Percentiles rank a stretch among this genome's conserved stretches.
These are phyloP conservation scores for Gracilaria vermiculophylla DNA, from an alignment of 23 red algal genomes.

Conservation along the genomic window DNA sequence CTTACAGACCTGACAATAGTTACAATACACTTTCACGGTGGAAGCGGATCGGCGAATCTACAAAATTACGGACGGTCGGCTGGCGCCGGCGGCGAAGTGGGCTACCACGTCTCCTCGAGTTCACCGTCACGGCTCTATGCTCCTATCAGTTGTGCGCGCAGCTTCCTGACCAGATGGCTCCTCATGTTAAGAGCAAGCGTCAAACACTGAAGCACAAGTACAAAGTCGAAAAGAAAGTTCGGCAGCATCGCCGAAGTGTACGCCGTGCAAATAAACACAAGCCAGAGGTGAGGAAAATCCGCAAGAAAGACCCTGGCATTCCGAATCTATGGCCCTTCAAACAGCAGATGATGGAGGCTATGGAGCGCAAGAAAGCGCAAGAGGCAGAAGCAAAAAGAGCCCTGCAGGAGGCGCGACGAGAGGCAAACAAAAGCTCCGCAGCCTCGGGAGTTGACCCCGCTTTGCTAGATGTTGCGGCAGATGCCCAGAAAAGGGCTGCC, in stretches of 20 bases:
- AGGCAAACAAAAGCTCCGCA: background rate
- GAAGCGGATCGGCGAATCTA: too few relatives aligned
- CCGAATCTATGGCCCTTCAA: slow-evolving; percentile 93
- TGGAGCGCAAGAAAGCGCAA: slow-evolving; percentile 44
- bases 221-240: slow-evolving; percentile 95
- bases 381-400: slow-evolving; percentile 61
- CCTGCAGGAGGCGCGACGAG: slow-evolving; percentile 6
- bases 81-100: too few relatives aligned
- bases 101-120: background rate
- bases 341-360: slow-evolving; percentile 83
- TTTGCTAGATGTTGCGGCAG: slow-evolving; percentile 25
- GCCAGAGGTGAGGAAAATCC: slow-evolving; percentile 40
- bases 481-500: slow-evolving; percentile 26
- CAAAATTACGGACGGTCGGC: too few relatives aligned
- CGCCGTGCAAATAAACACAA: slow-evolving; percentile 55
- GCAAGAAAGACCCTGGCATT: slow-evolving; percentile 79
- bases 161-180: slow-evolving; percentile 36
- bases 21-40: too few relatives aligned
- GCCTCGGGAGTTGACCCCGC: slow-evolving; percentile 43
- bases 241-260: slow-evolving; percentile 70
- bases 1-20: too few relatives aligned
- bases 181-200: slow-evolving; percentile 79
- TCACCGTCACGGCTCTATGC: background rate
- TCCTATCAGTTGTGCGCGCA: background rate
- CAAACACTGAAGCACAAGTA: slow-evolving; percentile 85